Evolutionary conservation across 202 grass and related monocot genomes (phyloP).

Genomic region (Carex sylvatica): DNA sequence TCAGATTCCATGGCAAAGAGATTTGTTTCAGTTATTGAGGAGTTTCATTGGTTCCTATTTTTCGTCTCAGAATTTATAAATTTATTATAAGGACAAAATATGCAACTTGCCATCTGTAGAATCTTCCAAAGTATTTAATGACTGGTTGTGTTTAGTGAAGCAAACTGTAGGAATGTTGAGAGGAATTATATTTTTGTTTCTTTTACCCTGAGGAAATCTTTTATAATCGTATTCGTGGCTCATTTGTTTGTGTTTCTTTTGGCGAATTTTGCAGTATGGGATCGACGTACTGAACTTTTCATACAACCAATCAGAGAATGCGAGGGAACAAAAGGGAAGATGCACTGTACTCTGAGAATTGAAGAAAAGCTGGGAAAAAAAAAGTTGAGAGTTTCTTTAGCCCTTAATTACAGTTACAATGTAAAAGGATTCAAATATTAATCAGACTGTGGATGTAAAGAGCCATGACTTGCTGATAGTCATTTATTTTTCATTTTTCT

Average conservation of each 20-base stretch:
- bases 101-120: background rate
- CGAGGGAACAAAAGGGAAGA: slow-evolving; percentile 18
- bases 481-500: too few species aligned
- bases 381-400: background rate
- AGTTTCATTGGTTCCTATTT: background rate
- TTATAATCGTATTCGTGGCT: background rate
- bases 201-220: background rate
- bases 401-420: background rate
- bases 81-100: background rate
- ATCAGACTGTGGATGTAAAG: background rate
- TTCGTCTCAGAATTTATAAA: background rate
- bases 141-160: background rate
- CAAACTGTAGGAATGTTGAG: background rate
- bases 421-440: background rate
- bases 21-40: background rate
- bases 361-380: background rate
- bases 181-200: background rate
- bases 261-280: slow-evolving; percentile 30
- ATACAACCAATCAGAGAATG: slow-evolving; percentile 33
- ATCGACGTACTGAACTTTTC: slow-evolving; percentile 28
- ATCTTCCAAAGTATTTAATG: slow-evolving; percentile 9
- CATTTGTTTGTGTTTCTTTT: slow-evolving; percentile 1
- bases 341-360: slow-evolving; percentile 33
- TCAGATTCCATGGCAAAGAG: background rate
- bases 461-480: too few species aligned